Percentiles rank a stretch among this genome's conserved stretches.
These are phyloP conservation scores for Blepharisma undulans DNA, from an alignment of 169 alveolate genomes.

Conservation along the genomic window DNA sequence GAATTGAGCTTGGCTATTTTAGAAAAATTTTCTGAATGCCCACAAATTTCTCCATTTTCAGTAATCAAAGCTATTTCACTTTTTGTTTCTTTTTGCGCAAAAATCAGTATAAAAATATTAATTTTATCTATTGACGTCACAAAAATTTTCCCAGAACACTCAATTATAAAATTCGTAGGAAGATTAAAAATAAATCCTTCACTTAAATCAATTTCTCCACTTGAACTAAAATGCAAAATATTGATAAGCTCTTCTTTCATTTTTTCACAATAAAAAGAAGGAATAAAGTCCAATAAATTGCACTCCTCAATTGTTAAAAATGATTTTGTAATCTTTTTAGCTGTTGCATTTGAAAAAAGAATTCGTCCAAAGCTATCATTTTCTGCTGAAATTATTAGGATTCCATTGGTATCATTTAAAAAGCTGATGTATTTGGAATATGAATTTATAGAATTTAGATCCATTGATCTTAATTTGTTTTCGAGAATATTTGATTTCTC, in stretches of 20 bases:
- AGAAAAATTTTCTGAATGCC: neutral
- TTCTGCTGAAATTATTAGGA: neutral
- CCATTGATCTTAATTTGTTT: neutral
- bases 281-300: neutral
- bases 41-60: neutral
- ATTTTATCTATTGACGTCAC: neutral
- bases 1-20: neutral
- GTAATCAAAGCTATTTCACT: neutral
- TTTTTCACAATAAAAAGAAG: neutral
- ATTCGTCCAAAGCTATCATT: neutral
- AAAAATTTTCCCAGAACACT: neutral
- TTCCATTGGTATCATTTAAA: neutral
- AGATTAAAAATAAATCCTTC: neutral
- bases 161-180: neutral
- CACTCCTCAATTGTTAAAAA: neutral
- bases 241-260: neutral
- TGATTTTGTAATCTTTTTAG: neutral
- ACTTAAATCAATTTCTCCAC: neutral
- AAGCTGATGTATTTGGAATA: neutral
- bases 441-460: neutral
- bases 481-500: neutral
- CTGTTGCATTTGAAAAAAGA: neutral
- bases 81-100: neutral
- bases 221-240: neutral
- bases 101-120: neutral